phyloP scores from a whole-genome alignment of 768 basidiomycete genomes.

The Hebeloma cylindrosporum region DNA sequence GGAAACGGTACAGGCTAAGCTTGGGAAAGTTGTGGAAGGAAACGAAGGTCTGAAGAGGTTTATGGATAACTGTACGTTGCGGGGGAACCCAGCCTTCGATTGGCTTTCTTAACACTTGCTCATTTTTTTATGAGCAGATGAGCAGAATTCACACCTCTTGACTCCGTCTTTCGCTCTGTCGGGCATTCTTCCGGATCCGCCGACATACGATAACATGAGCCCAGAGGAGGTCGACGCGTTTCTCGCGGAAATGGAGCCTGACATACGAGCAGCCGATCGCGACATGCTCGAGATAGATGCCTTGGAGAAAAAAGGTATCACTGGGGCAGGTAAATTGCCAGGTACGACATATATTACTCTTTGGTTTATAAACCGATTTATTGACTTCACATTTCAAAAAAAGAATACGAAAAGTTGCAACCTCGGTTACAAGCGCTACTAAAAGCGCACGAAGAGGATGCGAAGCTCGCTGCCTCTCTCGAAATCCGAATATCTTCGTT shows the following conservation, averaged over 20 bases:
- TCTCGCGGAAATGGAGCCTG: slow-evolving; percentile 77
- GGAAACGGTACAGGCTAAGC: slow-evolving; percentile 56
- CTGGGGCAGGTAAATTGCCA: slow-evolving; percentile 68
- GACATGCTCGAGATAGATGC: slow-evolving; percentile 78
- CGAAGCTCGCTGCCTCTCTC: slow-evolving; percentile 52
- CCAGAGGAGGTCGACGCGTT: slow-evolving; percentile 68
- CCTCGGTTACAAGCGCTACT: slow-evolving; percentile 67
- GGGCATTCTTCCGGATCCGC: slow-evolving; percentile 50
- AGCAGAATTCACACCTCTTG: slow-evolving; percentile 71
- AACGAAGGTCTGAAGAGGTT: slow-evolving; percentile 76
- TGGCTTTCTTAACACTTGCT: not conserved
- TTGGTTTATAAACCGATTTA: not conserved
- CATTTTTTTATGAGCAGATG: slow-evolving; percentile 45
- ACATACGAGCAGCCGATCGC: slow-evolving; percentile 79
- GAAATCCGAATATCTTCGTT: slow-evolving; percentile 66
- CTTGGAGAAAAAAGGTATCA: slow-evolving; percentile 68
- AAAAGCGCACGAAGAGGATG: slow-evolving; percentile 59
- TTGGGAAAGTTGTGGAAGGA: slow-evolving; percentile 58
- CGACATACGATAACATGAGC: slow-evolving; percentile 65
- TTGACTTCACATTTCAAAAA: not conserved
- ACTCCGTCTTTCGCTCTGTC: slow-evolving; percentile 77
- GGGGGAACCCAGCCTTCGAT: not conserved
- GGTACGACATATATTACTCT: slow-evolving; percentile 36
- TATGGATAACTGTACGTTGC: slow-evolving; percentile 65
- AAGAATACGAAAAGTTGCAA: slow-evolving; percentile 64